A percentile compares a stretch with the other conserved stretches of the same genome.
Evolutionary conservation across 2,329 filamentous ascomycete species (phyloP).

Genomic region (Knoxdaviesia proteae): DNA sequence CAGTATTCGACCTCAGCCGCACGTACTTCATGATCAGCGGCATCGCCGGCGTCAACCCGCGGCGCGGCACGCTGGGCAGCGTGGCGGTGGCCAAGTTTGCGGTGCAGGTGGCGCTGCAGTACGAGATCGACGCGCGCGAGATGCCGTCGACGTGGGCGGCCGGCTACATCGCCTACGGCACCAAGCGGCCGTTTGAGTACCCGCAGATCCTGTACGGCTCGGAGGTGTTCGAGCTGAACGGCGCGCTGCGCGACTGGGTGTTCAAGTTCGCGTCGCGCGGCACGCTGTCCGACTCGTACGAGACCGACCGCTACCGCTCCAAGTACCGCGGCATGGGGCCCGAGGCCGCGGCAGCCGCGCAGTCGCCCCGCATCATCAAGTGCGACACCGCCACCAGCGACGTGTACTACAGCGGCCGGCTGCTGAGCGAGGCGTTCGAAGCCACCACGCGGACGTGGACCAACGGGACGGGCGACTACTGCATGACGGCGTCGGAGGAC

Average conservation of each 20-base stretch:
- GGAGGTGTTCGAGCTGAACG: slow-evolving; percentile 48
- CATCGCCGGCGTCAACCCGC: slow-evolving; percentile 56
- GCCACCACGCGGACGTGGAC: slow-evolving; percentile 43
- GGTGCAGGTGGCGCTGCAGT: slow-evolving; percentile 55
- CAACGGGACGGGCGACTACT: slow-evolving; percentile 47
- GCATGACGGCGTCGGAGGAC: slow-evolving; percentile 53
- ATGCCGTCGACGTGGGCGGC: slow-evolving; percentile 43
- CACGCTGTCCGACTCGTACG: slow-evolving; percentile 27
- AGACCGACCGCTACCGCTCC: slow-evolving; percentile 29
- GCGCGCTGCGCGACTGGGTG: slow-evolving; percentile 31
- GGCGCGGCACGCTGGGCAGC: slow-evolving; percentile 40
- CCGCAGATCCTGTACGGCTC: slow-evolving; percentile 42
- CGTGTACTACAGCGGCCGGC: slow-evolving; percentile 45
- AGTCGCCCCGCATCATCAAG: slow-evolving; percentile 32
- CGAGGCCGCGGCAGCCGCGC: slow-evolving; percentile 19
- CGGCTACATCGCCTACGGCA: slow-evolving; percentile 48
- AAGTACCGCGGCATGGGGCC: slow-evolving; percentile 23
- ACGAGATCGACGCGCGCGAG: slow-evolving; percentile 53
- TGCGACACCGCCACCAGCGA: slow-evolving; percentile 53
- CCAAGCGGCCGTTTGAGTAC: slow-evolving; percentile 30
- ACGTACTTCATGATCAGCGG: slow-evolving; percentile 56
- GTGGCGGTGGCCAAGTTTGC: slow-evolving; percentile 50
- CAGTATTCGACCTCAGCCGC: slow-evolving; percentile 37
- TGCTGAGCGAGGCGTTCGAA: slow-evolving; percentile 42
- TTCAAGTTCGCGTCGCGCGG: slow-evolving; percentile 28